These are phyloP conservation scores for Croton laevigatus DNA, from an alignment of 441 rosid genomes.

Conservation along the genomic window DNA sequence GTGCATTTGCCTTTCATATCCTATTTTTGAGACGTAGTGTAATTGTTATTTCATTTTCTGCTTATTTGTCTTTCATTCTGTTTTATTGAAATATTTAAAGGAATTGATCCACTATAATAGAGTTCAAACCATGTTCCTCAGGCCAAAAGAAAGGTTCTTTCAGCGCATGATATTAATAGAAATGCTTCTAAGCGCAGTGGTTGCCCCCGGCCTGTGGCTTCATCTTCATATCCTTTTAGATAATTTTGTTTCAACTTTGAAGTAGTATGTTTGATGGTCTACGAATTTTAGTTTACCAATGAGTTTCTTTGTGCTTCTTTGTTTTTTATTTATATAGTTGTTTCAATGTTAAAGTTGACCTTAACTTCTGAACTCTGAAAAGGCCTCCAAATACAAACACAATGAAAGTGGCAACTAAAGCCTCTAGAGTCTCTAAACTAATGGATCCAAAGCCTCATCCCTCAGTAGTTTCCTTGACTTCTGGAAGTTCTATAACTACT, in stretches of 20 bases:
- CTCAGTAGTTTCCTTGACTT: slow-evolving; percentile 26
- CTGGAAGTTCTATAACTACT: slow-evolving; percentile 31
- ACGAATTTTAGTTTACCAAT: not conserved
- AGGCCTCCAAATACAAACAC: slow-evolving; percentile 47
- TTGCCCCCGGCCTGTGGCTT: slow-evolving; percentile 48
- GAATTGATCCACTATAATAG: slow-evolving; percentile 17
- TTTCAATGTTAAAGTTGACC: slow-evolving; percentile 37
- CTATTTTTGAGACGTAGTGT: not conserved
- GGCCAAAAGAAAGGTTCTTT: slow-evolving; percentile 58
- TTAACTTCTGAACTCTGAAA: slow-evolving; percentile 71
- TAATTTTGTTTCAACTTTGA: not conserved
- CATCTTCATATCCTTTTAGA: slow-evolving; percentile 85
- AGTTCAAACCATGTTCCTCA: slow-evolving; percentile 30
- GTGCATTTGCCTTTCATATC: not conserved
- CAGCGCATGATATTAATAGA: slow-evolving; percentile 49
- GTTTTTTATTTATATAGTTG: slow-evolving; percentile 8
- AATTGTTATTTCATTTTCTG: slow-evolving; percentile 8
- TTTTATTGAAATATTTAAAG: not conserved
- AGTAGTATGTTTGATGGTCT: slow-evolving; percentile 10
- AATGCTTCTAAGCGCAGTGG: slow-evolving; percentile 73
- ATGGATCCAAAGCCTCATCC: slow-evolving; percentile 42
- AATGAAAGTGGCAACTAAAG: slow-evolving; percentile 41
- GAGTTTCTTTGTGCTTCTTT: slow-evolving; percentile 3
- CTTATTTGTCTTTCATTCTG: not conserved
- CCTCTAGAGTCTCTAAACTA: slow-evolving; percentile 41